Conservation (phyloP, 176 grass and related monocot genomes). For the Avena sativa region DNA sequence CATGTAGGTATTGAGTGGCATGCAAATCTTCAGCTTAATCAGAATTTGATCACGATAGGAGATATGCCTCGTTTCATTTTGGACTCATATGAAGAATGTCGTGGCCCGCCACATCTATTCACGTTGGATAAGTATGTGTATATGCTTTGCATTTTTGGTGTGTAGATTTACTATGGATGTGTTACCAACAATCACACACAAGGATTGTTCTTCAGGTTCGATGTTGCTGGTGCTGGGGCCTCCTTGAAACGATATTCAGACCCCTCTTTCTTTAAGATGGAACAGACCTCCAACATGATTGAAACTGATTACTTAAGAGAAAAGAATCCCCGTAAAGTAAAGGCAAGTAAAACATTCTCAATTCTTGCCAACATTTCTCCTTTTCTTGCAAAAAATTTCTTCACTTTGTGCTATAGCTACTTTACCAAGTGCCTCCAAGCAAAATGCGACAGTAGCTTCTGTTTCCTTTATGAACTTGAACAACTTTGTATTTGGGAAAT, state of each 20-base stretch:
- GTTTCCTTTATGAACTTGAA: constrained; percentile 17
- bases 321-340: constrained; percentile 80
- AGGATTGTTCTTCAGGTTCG: constrained; percentile 77
- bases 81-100: constrained; percentile 99
- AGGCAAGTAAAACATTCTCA: constrained; percentile 54
- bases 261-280: constrained; percentile 96
- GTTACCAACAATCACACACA: constrained; percentile 36
- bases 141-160: constrained; percentile 30
- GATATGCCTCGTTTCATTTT: constrained; percentile 99
- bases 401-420: constrained; percentile 22
- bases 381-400: neutral
- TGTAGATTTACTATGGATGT: constrained; percentile 24
- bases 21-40: constrained; percentile 77
- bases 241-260: constrained; percentile 97
- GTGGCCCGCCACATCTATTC: constrained; percentile 83
- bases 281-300: constrained; percentile 59
- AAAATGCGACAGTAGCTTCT: constrained; percentile 31
- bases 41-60: constrained; percentile 90
- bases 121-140: constrained; percentile 86
- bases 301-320: constrained; percentile 63
- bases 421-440: neutral
- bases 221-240: constrained; percentile 92
- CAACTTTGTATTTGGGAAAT: constrained; percentile 9
- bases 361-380: constrained; percentile 10
- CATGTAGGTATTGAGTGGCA: constrained; percentile 75